Conservation (phyloP, 2,329 filamentous ascomycete species). For the Alternaria tenuissima region DNA sequence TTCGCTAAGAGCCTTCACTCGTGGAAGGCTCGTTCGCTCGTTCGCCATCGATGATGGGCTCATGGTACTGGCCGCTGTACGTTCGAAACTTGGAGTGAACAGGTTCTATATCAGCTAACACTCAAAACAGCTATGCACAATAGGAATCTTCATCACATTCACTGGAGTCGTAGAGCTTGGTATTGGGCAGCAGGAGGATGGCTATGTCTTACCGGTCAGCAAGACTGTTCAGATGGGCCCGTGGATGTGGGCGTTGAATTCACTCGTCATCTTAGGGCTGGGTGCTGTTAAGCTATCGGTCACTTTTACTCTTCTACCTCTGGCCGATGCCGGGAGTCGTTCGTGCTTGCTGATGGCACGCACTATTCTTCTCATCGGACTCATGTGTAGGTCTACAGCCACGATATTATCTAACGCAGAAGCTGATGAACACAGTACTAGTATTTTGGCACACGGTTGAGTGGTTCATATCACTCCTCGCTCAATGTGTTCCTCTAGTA, state of each 20-base stretch:
- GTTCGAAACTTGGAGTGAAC: background rate
- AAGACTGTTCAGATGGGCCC: slow-evolving; percentile 8
- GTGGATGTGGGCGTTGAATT: slow-evolving; percentile 23
- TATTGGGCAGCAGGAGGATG: slow-evolving; percentile 52
- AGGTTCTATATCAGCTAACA: background rate
- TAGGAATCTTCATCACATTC: slow-evolving; percentile 17
- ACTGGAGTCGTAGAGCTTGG: slow-evolving; percentile 36
- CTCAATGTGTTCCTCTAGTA: slow-evolving; percentile 56
- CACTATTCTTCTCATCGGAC: slow-evolving; percentile 40
- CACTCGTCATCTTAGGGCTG: slow-evolving; percentile 54
- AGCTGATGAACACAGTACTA: slow-evolving; percentile 20
- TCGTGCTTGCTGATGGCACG: slow-evolving; percentile 39
- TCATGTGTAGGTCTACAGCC: slow-evolving; percentile 49
- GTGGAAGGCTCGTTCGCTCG: slow-evolving; percentile 56
- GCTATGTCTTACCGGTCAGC: background rate
- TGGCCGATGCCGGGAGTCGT: slow-evolving; percentile 48
- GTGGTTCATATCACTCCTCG: slow-evolving; percentile 55
- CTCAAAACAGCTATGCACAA: slow-evolving; percentile 3
- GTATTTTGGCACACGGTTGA: slow-evolving; percentile 50
- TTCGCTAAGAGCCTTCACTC: slow-evolving; percentile 55
- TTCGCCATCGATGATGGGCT: slow-evolving; percentile 61
- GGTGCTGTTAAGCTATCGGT: slow-evolving; percentile 59
- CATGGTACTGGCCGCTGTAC: slow-evolving; percentile 53
- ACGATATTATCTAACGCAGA: background rate
- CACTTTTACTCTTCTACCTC: slow-evolving; percentile 55